Evolutionary conservation across 495 filamentous ascomycete genomes (phyloP), one percentile per base, ranked within the genome.

Genomic region (Choiromyces venosus): DNA sequence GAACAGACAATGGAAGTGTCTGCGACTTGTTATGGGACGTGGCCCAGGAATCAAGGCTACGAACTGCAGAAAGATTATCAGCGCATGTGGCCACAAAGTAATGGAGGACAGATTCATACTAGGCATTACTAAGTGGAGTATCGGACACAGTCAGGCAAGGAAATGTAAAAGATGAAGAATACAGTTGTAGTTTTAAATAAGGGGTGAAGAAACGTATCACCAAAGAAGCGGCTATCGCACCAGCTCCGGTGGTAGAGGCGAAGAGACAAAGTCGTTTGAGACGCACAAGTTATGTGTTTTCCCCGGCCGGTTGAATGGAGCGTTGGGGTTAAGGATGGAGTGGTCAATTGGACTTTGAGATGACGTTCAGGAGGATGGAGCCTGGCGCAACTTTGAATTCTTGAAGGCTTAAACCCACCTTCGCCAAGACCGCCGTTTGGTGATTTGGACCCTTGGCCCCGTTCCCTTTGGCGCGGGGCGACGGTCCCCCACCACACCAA

Each of bases 21-120:
- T 87, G 85, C 71, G 84, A 83, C 70, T 87, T 85, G 75, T 81
- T 81, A 68, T 84, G 82, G 69, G 80, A 82, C 67, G 71, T 74
- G 46, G 79, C 81, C 88, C 88, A 90, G 66, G 85, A 85, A 77
- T 91, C 88, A 73, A 91, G 86, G 42, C 85, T 82, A 80, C 85
- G 86, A 80, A 90, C 87, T 90, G 79, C 19, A 77, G 21, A 35
- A 44, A 44, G 38, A 68, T 21, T 29, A 38, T 71, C 25, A 33
- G 38, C 21, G 42, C 52, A 74, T n/a, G 21, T 29, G 35, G 2
- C 52, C 25, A 14, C 25, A 33, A 35, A 65, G 36, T 2, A 69
- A 46, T 25, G 21, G 29, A 21, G 18, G 29, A 33, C 37, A 36
- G 46, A 33, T 37, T 69, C 68, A 39, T 77, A 79, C 78, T 67